Base-by-base conservation (phyloP, 1,284 basidiomycete genomes). In the Ceratobasidium sp. region DNA sequence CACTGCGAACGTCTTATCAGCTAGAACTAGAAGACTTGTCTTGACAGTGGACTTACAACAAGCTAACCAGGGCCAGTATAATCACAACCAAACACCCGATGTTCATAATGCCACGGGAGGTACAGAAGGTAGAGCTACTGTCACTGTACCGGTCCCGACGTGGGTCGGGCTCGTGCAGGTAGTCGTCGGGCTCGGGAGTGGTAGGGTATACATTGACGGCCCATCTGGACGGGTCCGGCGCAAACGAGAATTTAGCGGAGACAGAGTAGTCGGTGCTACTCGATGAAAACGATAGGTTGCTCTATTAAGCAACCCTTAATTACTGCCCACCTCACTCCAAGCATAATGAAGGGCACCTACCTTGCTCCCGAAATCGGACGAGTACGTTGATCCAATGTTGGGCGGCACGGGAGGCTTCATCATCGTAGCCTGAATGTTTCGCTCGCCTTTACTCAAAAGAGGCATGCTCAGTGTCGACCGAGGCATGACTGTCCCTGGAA, bases 121-220 rank as follows among this genome's bases (percentile, higher is more conserved):
- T 73, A 25, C 72, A 69, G 25, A 74, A 57, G 10, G 65, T 69
- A n/a, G 56, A 62, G 17, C 71, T 71, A 1, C 34, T 8, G 42
- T 74, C 73, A 31, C 64, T 73, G 50, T 54, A 67, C 17, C 69
- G 68, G 40, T 74, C 73, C 8, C 73, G 73, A n/a, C 68, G 50
- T 22, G 73, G 73, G 50, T 74, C 73, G 29, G 70, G 71, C 32
- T 70, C 69, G 57, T 72, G 72, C 17, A 72, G 47, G 35, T 67
- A 64, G 56, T 72, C 72, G 42, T 72, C 72, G 20, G 68, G 32
- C 43, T 70, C 70, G 34, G 65, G 65, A 25, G 62, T 65, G 8
- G 31, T 69, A 32, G 62, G 54, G 25, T 53, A 38, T 38, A 70
- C 52, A 45, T 70, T 71, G 60, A 54, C 52, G 17, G 45, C 70